Conservation (phyloP, 345 rosid species). For the Kandelia obovata region DNA sequence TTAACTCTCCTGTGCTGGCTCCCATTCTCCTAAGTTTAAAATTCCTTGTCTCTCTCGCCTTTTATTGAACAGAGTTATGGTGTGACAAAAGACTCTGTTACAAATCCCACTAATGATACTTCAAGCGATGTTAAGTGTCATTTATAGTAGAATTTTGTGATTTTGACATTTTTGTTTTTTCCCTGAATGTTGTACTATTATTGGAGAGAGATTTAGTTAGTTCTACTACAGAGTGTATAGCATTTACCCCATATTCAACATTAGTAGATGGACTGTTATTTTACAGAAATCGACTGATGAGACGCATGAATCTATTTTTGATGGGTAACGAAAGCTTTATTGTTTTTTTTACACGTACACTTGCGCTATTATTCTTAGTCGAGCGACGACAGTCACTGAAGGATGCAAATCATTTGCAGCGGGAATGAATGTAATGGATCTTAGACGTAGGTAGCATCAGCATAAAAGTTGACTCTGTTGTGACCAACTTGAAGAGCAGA, state of each 20-base stretch:
- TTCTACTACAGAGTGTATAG: too few relatives aligned
- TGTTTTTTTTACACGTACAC: conserved; percentile 55
- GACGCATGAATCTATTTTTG: neutral
- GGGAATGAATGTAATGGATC: conserved; percentile 92
- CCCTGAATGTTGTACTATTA: too few relatives aligned
- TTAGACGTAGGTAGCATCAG: conserved; percentile 69
- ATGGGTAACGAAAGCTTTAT: neutral
- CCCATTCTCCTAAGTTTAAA: neutral
- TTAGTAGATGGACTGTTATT: neutral
- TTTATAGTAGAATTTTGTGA: neutral
- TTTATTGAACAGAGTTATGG: conserved; percentile 94
- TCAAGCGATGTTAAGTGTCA: conserved; percentile 77
- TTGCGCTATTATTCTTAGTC: conserved; percentile 87
- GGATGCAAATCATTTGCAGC: conserved; percentile 98
- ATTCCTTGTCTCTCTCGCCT: conserved; percentile 24
- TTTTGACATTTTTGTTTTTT: too few relatives aligned
- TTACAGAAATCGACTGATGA: neutral
- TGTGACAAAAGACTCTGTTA: conserved; percentile 92
- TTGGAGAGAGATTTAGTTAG: too few relatives aligned
- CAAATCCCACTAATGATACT: conserved; percentile 90
- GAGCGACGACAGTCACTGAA: conserved; percentile 77
- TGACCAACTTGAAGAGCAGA: conserved; percentile 78
- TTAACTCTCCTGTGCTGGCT: neutral
- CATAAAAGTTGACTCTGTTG: conserved; percentile 85
- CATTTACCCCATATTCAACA: too few relatives aligned